Conservation (phyloP, 1,284 basidiomycete species). For the Irpex sp. region DNA sequence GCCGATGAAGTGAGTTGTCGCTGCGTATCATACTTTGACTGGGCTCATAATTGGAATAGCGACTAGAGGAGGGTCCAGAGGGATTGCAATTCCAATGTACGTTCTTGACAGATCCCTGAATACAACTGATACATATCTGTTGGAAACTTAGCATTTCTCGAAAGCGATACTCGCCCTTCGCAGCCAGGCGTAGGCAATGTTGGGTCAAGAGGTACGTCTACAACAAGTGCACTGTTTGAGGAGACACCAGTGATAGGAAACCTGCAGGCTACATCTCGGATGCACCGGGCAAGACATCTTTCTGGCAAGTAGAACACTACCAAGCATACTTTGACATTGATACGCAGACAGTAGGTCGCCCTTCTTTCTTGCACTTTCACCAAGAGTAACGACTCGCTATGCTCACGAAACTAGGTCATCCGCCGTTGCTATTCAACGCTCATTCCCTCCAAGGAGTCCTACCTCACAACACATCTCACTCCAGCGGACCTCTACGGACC, state of each 20-base stretch:
- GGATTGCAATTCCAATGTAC: conserved; percentile 31
- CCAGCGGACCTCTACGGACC: conserved; percentile 83
- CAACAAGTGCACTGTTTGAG: not conserved
- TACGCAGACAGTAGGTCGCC: conserved; percentile 55
- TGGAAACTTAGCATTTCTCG: conserved; percentile 24
- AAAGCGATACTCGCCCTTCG: conserved; percentile 21
- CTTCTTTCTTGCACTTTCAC: not conserved
- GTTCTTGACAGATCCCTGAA: not conserved
- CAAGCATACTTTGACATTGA: conserved; percentile 81
- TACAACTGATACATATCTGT: not conserved
- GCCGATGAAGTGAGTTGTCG: conserved; percentile 25
- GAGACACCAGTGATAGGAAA: not conserved
- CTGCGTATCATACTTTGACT: too few species aligned
- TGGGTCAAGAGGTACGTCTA: conserved; percentile 21
- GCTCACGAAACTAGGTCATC: conserved; percentile 46
- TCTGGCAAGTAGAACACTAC: conserved; percentile 79
- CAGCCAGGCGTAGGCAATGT: conserved; percentile 11
- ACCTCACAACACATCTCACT: conserved; percentile 58
- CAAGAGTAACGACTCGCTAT: not conserved
- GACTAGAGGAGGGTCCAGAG: conserved; percentile 32
- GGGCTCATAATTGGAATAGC: conserved; percentile 12
- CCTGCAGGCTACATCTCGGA: conserved; percentile 37
- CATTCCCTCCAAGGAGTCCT: conserved; percentile 54
- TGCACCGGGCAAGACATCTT: conserved; percentile 36
- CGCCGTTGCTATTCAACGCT: conserved; percentile 71